These are phyloP conservation scores for Dactylellina haptotyla DNA, from an alignment of 2,329 filamentous ascomycete species.

Conservation along the genomic window DNA sequence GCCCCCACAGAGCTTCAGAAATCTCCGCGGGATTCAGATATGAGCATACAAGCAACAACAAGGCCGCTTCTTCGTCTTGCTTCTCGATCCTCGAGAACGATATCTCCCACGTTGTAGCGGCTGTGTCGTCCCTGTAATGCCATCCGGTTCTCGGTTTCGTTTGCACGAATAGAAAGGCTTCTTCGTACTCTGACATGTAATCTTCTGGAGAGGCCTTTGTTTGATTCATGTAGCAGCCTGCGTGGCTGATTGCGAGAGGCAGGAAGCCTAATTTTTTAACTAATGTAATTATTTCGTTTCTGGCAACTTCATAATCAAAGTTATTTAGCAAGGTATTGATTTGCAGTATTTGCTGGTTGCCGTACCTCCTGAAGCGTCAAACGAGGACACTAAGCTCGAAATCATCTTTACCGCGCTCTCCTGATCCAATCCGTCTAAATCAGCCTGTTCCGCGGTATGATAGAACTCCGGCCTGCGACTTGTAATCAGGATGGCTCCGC, in stretches of 20 bases:
- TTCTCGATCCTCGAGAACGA: constrained; percentile 53
- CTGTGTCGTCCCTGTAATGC: constrained; percentile 38
- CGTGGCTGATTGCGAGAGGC: constrained; percentile 37
- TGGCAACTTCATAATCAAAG: too few relatives aligned
- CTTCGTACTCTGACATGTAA: constrained; percentile 43
- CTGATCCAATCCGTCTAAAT: not conserved
- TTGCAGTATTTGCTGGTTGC: too few relatives aligned
- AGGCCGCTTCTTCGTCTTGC: constrained; percentile 38
- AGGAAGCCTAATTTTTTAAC: constrained; percentile 43
- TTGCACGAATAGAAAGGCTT: constrained; percentile 33
- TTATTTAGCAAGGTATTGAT: too few relatives aligned
- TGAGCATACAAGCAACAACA: constrained; percentile 52
- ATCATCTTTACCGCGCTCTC: constrained; percentile 2
- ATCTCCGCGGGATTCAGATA: constrained; percentile 55
- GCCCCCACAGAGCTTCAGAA: constrained; percentile 41
- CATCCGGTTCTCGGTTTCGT: constrained; percentile 21
- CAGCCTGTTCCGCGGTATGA: not conserved
- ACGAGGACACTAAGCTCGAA: not conserved
- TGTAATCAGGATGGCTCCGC: constrained; percentile 5
- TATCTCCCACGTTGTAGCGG: constrained; percentile 44
- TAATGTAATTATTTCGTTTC: too few relatives aligned
- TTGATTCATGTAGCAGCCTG: constrained; percentile 32
- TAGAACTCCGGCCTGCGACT: constrained; percentile 19
- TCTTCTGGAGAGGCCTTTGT: constrained; percentile 27
- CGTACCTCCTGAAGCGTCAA: not conserved